Evolutionary conservation across 139 green algal genomes (phyloP), one percentile per base, ranked within the genome.

Genomic region (Chlorella vulgaris): DNA sequence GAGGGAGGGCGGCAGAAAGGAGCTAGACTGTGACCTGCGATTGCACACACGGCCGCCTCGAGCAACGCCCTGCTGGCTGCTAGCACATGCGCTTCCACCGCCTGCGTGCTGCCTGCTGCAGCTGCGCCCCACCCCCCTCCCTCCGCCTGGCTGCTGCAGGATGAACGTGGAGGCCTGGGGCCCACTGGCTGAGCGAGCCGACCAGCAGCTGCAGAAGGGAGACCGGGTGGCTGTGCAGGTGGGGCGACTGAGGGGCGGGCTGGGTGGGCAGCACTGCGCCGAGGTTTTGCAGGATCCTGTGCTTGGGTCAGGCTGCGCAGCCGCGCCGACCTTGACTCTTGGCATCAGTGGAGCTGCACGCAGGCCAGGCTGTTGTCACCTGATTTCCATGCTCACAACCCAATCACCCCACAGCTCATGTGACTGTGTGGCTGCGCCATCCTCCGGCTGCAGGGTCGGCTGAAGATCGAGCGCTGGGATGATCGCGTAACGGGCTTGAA

Each of bases 131-230:
- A 5, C 22, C 18, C 18, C 55, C 15, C 5, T 65, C 5, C 55
- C 55, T 8, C 21, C 55, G 18, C 55, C 21, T 31, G 5, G 5
- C 55, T 65, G 18, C 51, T 66, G 76, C 76, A 81, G 83, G 83
- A 39, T 87, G 39, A 60, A 87, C 40, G 80, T 87, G 26, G 83
- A 87, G 65, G 55, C 60, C 10, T 87, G 83, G 83, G 83, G 80
- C 61, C 29, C 47, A 38, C 68, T 87, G 39, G 83, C 83, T 3
- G 80, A 87, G 35, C 58, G 58, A 6, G 83, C 60, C 3, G 58
- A 60, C 3, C 5, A 60, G 40, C 33, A 69, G 80, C 62, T 87
- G 33, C 42, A 81, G 40, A 87, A 87, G 61, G 83, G 83, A 1
- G 38, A 86, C 31, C 80, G 69, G 3, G 55, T 87, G 10, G 77